phyloP scores from a whole-genome alignment of 371 early-diverging fungal genomes.

The Syncephalastrum sp. region DNA sequence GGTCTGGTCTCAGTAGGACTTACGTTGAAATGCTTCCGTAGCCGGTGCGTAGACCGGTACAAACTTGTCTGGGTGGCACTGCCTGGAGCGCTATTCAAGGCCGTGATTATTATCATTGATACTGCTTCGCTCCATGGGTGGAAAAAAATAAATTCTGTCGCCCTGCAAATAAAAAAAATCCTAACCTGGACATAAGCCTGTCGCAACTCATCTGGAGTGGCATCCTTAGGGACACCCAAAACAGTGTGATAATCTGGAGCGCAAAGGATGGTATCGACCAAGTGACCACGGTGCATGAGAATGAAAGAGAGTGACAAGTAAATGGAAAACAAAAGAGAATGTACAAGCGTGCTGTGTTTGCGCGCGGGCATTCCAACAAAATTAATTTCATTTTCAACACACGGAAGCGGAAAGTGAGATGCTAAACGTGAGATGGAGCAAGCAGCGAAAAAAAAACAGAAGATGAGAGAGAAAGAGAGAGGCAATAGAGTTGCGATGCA shows the following conservation, averaged over 20 bases:
- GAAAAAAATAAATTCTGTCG: no score
- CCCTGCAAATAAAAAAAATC: no score
- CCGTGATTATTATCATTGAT: neutral
- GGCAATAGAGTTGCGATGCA: neutral
- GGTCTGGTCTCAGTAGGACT: neutral
- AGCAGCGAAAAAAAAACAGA: neutral
- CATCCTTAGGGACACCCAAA: constrained; percentile 4
- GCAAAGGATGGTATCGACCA: constrained; percentile 10
- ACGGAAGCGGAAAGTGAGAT: no score
- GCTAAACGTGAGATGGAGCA: neutral
- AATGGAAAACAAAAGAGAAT: neutral
- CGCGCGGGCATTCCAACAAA: constrained; percentile 1
- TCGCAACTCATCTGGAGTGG: constrained; percentile 12
- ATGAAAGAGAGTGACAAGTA: no score
- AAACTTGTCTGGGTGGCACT: constrained; percentile 4
- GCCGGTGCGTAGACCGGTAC: neutral
- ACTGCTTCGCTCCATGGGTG: neutral
- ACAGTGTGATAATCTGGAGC: constrained; percentile 15
- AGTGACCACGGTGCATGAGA: neutral
- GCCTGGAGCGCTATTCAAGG: neutral
- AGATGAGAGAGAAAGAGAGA: constrained; percentile 4
- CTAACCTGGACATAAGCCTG: constrained; percentile 17
- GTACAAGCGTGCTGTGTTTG: neutral
- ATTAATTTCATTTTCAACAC: no score
- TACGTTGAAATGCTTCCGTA: neutral